phyloP scores from a whole-genome alignment of 345 rosid species.

The Acer campestre region DNA sequence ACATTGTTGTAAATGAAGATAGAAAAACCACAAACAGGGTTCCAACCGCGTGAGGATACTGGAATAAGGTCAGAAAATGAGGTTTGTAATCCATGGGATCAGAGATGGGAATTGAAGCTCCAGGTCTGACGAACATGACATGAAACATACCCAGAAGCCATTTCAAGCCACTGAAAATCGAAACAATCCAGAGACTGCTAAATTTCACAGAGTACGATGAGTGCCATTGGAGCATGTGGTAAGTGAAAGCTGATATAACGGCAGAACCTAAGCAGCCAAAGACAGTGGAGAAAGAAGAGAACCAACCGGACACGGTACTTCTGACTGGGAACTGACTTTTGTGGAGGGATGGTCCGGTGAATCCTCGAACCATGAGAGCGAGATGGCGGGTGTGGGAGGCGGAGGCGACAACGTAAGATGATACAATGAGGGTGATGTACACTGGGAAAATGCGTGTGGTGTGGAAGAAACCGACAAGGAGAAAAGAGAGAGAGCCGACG shows the following conservation, averaged over 20 bases:
- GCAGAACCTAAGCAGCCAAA: constrained; percentile 55
- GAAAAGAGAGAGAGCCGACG: constrained; percentile 54
- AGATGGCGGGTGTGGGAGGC: constrained; percentile 62
- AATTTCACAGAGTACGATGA: constrained; percentile 15
- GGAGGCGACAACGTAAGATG: constrained; percentile 38
- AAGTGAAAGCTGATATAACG: constrained; percentile 48
- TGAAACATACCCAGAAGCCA: constrained; percentile 54
- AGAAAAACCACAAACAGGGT: constrained; percentile 38
- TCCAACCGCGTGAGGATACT: constrained; percentile 51
- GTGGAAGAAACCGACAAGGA: constrained; percentile 54
- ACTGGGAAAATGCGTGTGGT: constrained; percentile 47
- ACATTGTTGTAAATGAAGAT: constrained; percentile 59
- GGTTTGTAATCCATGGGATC: constrained; percentile 19
- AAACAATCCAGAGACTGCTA: constrained; percentile 56
- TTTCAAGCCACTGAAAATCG: constrained; percentile 60
- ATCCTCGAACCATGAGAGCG: constrained; percentile 46
- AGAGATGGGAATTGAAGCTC: not conserved
- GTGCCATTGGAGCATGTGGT: constrained; percentile 46
- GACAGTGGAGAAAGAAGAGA: constrained; percentile 49
- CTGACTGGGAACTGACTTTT: constrained; percentile 34
- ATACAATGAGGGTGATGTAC: constrained; percentile 40
- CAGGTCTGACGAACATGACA: constrained; percentile 27
- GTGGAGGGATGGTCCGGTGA: constrained; percentile 35
- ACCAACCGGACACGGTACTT: constrained; percentile 50
- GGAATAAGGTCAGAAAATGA: constrained; percentile 42